Base-by-base conservation (phyloP, 1,284 basidiomycete genomes). In the Cryptococcus maquisensis region DNA sequence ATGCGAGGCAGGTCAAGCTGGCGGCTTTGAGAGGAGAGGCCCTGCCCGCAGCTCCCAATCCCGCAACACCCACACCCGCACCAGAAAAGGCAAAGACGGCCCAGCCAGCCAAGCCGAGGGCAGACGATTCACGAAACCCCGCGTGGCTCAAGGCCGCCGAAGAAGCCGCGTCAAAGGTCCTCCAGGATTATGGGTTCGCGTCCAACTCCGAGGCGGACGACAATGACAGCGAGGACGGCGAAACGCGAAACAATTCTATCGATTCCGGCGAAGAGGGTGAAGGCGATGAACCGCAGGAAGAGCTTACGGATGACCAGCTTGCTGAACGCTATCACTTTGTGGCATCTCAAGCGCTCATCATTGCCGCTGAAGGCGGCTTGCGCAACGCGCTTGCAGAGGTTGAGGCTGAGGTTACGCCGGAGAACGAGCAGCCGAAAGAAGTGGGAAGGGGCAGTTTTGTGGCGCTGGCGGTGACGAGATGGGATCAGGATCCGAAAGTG, bases 361-460 rank as follows among this genome's bases (percentile, higher is more conserved):
- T 67, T 2, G 69, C 72, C 2, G 56, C 62, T 18, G 54, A 63
- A 13, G 71, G 69, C 16, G 65, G 66, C 16, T 36, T 67, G 9
- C 46, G 38, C 15, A 56, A 49, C 12, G 53, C 57, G 23, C 26
- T 23, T 8, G 39, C 39, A n/a, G 24, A n/a, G 3, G 18, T 13
- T 16, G 40, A 28, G 21, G 18, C 39, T 20, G 28, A 37, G 20
- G 51, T 39, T 12, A 24, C 24, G 7, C 8, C 24, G 18, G 50
- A 38, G 8, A 44, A 56, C 16, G 28, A 38, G 24, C 38, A 39
- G 10, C 52, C 54, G 16, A 20, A 37, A 7, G 49, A 54, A 28
- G 56, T 70, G 24, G 73, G 74, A 0, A 54, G 67, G 42, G 63
- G 65, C n/a, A 54, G 68, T 21, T 76, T 75, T 51, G 44, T 76